phyloP scores from a whole-genome alignment of 345 rosid genomes.

The Gossypium thurberi region DNA sequence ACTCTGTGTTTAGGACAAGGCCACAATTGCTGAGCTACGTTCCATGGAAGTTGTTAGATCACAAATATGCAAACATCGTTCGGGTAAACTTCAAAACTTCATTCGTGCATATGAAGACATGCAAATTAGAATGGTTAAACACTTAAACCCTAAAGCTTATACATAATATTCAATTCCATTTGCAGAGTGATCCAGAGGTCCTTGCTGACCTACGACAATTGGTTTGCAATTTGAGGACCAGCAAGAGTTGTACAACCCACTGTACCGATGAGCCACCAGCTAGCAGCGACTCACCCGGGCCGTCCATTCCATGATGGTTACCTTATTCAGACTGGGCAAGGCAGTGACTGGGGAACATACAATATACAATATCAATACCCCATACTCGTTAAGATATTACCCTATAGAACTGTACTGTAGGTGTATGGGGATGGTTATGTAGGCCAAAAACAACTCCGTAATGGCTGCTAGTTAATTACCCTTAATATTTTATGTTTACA shows the following conservation, averaged over 20 bases:
- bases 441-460: background rate
- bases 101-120: background rate
- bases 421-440: background rate
- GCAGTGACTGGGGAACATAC: background rate
- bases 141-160: no score
- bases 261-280: background rate
- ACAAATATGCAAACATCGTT: conserved; percentile 11
- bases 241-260: background rate
- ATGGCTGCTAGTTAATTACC: background rate
- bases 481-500: background rate
- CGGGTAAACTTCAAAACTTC: conserved; percentile 19
- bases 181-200: conserved; percentile 21
- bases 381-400: background rate
- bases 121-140: no score
- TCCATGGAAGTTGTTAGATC: conserved; percentile 20
- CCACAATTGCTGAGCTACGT: background rate
- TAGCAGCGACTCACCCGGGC: background rate
- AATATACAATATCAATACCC: background rate
- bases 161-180: background rate
- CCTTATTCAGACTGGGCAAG: background rate
- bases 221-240: conserved; percentile 7
- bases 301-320: background rate
- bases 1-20: conserved; percentile 19
- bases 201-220: background rate
- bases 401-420: background rate